Conservation (phyloP, 2,329 filamentous ascomycete genomes). For the Paraphaeosphaeria minitans region DNA sequence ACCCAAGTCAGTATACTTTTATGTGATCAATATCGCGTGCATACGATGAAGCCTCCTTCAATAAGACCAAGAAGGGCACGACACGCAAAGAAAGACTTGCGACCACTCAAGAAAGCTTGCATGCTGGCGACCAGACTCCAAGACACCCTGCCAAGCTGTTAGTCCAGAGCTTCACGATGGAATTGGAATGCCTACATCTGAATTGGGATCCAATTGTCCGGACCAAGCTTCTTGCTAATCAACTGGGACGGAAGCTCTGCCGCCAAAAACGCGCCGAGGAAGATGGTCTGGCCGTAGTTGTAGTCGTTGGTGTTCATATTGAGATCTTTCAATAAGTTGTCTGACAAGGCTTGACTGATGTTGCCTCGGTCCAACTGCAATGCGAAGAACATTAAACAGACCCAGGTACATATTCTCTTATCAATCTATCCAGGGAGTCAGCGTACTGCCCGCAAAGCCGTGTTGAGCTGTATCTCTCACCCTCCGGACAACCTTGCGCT, state of each 20-base stretch:
- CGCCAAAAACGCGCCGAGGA: slow-evolving; percentile 79
- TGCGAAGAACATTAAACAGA: slow-evolving; percentile 61
- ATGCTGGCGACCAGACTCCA: slow-evolving; percentile 61
- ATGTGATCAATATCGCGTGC: not conserved
- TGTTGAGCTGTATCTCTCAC: slow-evolving; percentile 36
- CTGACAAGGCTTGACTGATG: slow-evolving; percentile 46
- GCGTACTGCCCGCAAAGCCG: not conserved
- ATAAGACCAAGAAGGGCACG: slow-evolving; percentile 53
- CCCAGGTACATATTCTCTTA: slow-evolving; percentile 56
- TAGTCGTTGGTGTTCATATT: slow-evolving; percentile 45
- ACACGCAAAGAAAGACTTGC: slow-evolving; percentile 50
- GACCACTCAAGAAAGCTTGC: slow-evolving; percentile 70
- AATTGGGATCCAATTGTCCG: slow-evolving; percentile 51
- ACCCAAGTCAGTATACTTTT: slow-evolving; percentile 45
- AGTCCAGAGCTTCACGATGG: not conserved
- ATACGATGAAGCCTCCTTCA: slow-evolving; percentile 59
- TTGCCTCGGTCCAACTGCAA: slow-evolving; percentile 58
- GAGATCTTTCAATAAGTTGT: slow-evolving; percentile 43
- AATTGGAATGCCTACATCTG: slow-evolving; percentile 23
- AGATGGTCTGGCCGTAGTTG: slow-evolving; percentile 57
- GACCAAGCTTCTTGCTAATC: slow-evolving; percentile 53
- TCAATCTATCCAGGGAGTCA: slow-evolving; percentile 50
- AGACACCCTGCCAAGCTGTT: slow-evolving; percentile 35
- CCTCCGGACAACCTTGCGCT: slow-evolving; percentile 60
- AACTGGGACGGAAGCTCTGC: slow-evolving; percentile 55